Evolutionary conservation across 495 filamentous ascomycete species (phyloP).

Genomic region (Penicillium simplicissimum): DNA sequence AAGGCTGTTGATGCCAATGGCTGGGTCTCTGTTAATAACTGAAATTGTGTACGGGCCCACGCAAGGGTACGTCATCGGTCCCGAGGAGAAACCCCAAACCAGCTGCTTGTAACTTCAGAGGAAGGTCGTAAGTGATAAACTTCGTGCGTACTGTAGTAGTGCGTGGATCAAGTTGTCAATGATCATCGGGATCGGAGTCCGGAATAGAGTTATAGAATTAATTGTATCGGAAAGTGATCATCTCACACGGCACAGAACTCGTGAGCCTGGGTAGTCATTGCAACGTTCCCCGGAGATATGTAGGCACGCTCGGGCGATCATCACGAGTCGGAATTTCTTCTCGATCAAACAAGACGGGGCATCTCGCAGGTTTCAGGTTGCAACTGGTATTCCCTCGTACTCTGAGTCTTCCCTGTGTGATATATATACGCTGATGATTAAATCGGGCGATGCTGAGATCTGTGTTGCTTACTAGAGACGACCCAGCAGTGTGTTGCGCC

Average conservation of each 20-base stretch:
- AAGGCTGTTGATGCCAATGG: conserved; percentile 20
- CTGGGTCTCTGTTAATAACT: background rate
- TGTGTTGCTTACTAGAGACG: background rate
- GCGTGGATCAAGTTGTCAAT: background rate
- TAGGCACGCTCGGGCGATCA: background rate
- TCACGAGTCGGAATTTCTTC: conserved; percentile 23
- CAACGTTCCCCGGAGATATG: background rate
- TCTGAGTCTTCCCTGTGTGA: background rate
- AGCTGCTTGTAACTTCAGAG: background rate
- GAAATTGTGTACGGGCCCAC: conserved; percentile 8
- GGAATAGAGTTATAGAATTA: background rate
- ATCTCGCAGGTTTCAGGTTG: too few relatives aligned
- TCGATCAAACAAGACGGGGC: background rate
- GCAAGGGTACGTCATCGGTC: conserved; percentile 23
- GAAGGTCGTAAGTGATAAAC: background rate
- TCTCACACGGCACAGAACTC: conserved; percentile 2
- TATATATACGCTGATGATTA: background rate
- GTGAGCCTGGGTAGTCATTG: background rate
- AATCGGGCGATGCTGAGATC: background rate
- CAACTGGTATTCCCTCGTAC: conserved; percentile 5
- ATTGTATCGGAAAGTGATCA: background rate
- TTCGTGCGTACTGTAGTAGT: background rate
- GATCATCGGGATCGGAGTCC: background rate
- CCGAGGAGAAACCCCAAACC: background rate
- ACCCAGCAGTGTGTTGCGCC: background rate